These are phyloP conservation scores for Thecaphora frezii DNA, from an alignment of 1,284 basidiomycete species.

Conservation along the genomic window DNA sequence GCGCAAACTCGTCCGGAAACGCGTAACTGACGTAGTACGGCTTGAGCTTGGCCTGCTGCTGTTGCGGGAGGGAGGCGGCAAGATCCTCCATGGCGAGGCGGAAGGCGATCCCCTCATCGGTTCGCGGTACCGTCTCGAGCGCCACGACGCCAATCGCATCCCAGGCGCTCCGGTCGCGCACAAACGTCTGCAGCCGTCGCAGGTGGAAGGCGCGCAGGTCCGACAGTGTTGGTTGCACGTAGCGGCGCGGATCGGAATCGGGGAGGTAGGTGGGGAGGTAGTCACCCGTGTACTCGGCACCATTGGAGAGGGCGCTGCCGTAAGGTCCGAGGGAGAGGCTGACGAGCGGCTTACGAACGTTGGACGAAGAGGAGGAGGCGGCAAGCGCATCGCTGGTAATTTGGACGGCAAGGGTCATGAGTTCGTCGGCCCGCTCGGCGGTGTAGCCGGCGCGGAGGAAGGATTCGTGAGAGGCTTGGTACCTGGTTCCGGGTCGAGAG, in stretches of 20 bases:
- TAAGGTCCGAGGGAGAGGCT: conserved; percentile 47
- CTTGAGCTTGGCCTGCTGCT: conserved; percentile 13
- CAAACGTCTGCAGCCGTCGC: conserved; percentile 30
- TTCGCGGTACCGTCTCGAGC: conserved; percentile 47
- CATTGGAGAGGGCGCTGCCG: conserved; percentile 44
- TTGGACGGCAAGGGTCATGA: conserved; percentile 41
- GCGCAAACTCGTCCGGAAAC: conserved; percentile 26
- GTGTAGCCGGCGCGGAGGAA: conserved; percentile 34
- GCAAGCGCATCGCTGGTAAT: conserved; percentile 31
- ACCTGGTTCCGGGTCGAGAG: conserved; percentile 5
- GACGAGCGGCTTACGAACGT: conserved; percentile 28
- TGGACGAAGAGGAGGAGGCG: not conserved
- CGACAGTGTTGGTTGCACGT: conserved; percentile 21
- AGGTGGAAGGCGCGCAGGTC: conserved; percentile 42
- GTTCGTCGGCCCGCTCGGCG: conserved; percentile 16
- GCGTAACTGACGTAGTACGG: conserved; percentile 44
- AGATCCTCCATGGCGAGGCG: conserved; percentile 30
- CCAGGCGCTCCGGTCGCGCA: conserved; percentile 22
- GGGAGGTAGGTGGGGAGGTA: conserved; percentile 29
- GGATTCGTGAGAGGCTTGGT: conserved; percentile 43
- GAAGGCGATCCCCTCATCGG: conserved; percentile 48
- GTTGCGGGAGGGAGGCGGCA: not conserved
- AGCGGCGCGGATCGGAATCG: conserved; percentile 16
- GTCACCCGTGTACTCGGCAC: conserved; percentile 49
- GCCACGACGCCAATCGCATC: conserved; percentile 39